Evolutionary conservation across 2,329 filamentous ascomycete genomes (phyloP), one percentile per base, ranked within the genome.

Genomic region (Cytospora leucostoma): DNA sequence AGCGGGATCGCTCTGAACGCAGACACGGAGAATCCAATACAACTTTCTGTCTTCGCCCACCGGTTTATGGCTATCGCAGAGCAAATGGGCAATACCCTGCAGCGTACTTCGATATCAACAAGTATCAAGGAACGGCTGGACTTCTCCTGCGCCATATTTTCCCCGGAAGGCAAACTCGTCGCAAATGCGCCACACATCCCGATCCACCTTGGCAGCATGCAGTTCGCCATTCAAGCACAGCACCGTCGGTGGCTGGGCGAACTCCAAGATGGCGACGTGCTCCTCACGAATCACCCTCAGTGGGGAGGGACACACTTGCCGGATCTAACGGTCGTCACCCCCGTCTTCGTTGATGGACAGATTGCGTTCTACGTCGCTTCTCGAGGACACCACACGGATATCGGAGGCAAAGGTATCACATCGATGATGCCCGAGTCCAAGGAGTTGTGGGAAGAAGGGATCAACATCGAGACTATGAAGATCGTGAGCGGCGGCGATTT

Each of bases 51-150:
- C 51, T 84, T 84, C 61, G 80, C 79, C 0, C 81, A 85, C 67
- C 76, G 83, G 0, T 85, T 85, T 74, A 85, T 85, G 83, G 80
- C 80, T 3, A 84, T 85, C 21, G 83, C 83, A 0, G 83, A 85
- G 64, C 83, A 85, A 65, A 85, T 85, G 82, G 83, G 83, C 38
- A 79, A 79, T 6, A 84, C 82, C 0, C 72, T 85, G 17, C 82
- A 85, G 58, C 81, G 82, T 67, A 85, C 83, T 0, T 79, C 79
- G 0, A 81, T 85, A 11, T 83, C 80, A 0, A 82, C 79, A 11
- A 79, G 77, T 54, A 79, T 79, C 65, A 78, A 76, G 59, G 77
- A 79, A 61, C 72, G 77, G 4, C 70, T 79, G 1, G 77, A 79
- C 69, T 79, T 78, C 62, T 78, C 75, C 0, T 79, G 77, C 35